phyloP scores from a whole-genome alignment of 2,329 filamentous ascomycete genomes.

The Cercospora berteroae region DNA sequence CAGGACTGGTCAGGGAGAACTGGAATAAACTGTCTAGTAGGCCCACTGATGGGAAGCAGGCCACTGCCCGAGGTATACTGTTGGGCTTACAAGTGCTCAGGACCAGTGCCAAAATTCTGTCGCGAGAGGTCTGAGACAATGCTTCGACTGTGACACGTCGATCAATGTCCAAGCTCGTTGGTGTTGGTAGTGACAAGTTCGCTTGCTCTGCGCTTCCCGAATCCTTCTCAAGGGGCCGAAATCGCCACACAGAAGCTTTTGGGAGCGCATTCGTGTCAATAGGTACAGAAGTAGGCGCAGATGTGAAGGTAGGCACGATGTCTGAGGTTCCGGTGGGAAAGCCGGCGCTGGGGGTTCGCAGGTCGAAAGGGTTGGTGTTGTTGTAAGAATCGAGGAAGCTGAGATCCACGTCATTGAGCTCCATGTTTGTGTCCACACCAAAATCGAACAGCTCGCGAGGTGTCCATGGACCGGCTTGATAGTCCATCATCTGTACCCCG shows the following conservation, averaged over 20 bases:
- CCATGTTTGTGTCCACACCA: conserved; percentile 47
- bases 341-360: conserved; percentile 36
- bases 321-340: conserved; percentile 36
- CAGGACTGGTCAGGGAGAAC: conserved; percentile 58
- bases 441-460: conserved; percentile 48
- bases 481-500: conserved; percentile 33
- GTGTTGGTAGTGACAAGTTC: conserved; percentile 43
- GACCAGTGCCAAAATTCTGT: conserved; percentile 64
- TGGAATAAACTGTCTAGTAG: conserved; percentile 62
- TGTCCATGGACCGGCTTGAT: conserved; percentile 41
- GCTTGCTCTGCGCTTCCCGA: conserved; percentile 38
- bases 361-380: conserved; percentile 44
- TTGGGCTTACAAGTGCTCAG: conserved; percentile 57
- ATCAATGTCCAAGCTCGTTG: conserved; percentile 40
- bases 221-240: conserved; percentile 41
- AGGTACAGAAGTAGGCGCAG: conserved; percentile 33
- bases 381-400: conserved; percentile 48
- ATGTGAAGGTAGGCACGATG: conserved; percentile 36
- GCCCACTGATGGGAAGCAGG: conserved; percentile 62
- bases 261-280: conserved; percentile 40
- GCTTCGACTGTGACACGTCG: conserved; percentile 45
- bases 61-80: conserved; percentile 53
- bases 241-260: conserved; percentile 47
- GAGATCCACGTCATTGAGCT: conserved; percentile 47
- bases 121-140: conserved; percentile 46